A percentile compares a stretch with the other conserved stretches of the same genome.
These are phyloP conservation scores for Entamoeba invadens DNA, from an alignment of 208 protist genomes.

Conservation along the genomic window DNA sequence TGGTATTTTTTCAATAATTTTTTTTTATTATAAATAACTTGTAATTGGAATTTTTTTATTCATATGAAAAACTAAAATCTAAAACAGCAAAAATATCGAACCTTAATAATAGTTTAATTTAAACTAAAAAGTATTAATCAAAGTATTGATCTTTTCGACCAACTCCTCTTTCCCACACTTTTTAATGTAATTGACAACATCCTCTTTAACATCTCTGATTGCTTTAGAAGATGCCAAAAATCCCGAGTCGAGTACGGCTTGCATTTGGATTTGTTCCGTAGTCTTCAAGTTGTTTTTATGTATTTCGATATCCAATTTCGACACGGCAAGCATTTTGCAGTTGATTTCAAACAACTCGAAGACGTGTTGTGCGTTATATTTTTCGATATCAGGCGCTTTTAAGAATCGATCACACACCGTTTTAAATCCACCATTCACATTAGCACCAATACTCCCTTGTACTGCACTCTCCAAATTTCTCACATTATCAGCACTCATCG, in stretches of 20 bases:
- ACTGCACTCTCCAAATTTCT: background rate
- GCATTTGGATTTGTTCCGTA: background rate
- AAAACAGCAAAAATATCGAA: too few relatives aligned
- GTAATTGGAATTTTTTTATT: too few relatives aligned
- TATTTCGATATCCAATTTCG: background rate
- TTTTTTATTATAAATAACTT: too few relatives aligned
- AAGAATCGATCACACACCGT: background rate
- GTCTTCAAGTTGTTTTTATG: background rate
- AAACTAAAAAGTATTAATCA: too few relatives aligned
- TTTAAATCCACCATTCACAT: background rate
- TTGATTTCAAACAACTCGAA: background rate
- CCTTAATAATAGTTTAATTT: too few relatives aligned
- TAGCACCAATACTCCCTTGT: background rate
- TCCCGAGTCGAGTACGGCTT: background rate
- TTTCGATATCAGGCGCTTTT: background rate
- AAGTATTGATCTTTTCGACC: too few relatives aligned
- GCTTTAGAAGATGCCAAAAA: background rate
- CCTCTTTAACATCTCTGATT: background rate
- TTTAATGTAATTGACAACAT: background rate
- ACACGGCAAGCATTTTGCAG: background rate
- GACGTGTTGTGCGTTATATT: background rate
- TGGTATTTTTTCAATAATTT: too few relatives aligned
- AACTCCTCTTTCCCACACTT: too few relatives aligned
- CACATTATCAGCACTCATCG: too few relatives aligned
- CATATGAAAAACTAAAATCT: too few relatives aligned